Evolutionary conservation across 2,329 filamentous ascomycete species (phyloP).

Genomic region (Phialocephala subalpina): DNA sequence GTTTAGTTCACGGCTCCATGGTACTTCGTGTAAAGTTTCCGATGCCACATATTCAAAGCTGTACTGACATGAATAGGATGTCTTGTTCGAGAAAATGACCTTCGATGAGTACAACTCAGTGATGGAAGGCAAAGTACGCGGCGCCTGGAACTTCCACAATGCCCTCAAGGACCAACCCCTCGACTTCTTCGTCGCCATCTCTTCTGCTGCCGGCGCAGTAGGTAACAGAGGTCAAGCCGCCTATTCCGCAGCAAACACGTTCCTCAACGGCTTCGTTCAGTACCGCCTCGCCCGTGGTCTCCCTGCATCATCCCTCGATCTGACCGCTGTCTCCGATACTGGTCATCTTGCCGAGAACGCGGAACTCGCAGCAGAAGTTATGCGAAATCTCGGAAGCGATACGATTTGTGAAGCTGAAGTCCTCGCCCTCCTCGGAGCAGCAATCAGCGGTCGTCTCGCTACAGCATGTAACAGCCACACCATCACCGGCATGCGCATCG

Average conservation of each 20-base stretch:
- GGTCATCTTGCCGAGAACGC: conserved; percentile 39
- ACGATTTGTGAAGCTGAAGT: conserved; percentile 62
- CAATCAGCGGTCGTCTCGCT: conserved; percentile 55
- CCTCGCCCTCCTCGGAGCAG: conserved; percentile 59
- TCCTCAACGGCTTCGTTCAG: conserved; percentile 47
- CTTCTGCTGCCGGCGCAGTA: conserved; percentile 47
- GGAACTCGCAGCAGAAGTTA: conserved; percentile 38
- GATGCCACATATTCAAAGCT: conserved; percentile 10
- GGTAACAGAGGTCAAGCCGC: conserved; percentile 49
- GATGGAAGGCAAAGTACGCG: conserved; percentile 48
- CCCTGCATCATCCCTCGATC: conserved; percentile 42
- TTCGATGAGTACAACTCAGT: conserved; percentile 48
- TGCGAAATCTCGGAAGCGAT: conserved; percentile 44
- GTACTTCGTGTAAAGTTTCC: conserved; percentile 53
- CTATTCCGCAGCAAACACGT: conserved; percentile 50
- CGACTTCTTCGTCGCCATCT: conserved; percentile 54
- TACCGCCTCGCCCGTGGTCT: conserved; percentile 40
- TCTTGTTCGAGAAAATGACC: conserved; percentile 50
- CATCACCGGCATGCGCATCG: conserved; percentile 62
- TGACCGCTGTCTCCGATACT: conserved; percentile 42
- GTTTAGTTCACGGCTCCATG: conserved; percentile 59
- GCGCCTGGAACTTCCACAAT: conserved; percentile 44
- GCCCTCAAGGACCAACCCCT: conserved; percentile 37
- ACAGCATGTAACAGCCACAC: conserved; percentile 56
- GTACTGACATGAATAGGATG: conserved; percentile 36